Base-by-base conservation (phyloP, 2,329 filamentous ascomycete genomes). In the Diaporthe eres region DNA sequence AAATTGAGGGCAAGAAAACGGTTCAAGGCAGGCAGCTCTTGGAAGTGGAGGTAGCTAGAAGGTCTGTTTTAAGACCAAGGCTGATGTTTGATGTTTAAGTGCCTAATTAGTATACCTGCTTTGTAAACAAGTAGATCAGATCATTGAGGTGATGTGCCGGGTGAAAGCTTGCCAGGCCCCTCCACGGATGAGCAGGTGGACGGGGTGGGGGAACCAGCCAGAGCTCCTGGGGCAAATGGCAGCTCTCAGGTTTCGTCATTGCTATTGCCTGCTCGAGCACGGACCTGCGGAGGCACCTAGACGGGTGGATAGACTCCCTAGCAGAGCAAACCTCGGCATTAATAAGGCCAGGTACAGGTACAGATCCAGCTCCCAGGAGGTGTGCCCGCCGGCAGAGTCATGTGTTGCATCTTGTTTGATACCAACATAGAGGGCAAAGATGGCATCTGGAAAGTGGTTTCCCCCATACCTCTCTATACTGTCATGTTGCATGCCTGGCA, bases 251-350 rank as follows among this genome's bases (percentile, higher is more conserved):
- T 73, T 73, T 73, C 73, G 73, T 78, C 61, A 72, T 75, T 61
- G 74, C 77, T 42, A 60, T 79, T 75, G 79, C 78, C 71, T 73
- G 71, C 49, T 44, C 39, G 39, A 53, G 51, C 44, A 61, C 49
- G 42, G 57, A 34, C 61, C 37, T n/a, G 42, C 31, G 7, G 10
- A 42, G 79, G 78, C n/a, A 61, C n/a, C 10, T 63, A 19, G 0
- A 10, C 15, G 12, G 34, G 9, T 51, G 49, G 31, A 5, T 58
- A 31, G 37, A 17, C 37, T 13, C 25, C 8, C n/a, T 19, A 28
- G 3, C 39, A 31, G 61, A 15, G 28, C 28, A 37, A 22, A 44
- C 9, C 44, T 67, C 28, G 25, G 44, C 63, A 49, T 47, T n/a
- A n/a, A 47, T 42, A 51, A n/a, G 63, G 31, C 31, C 44, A 49